Evolutionary conservation across 2,329 filamentous ascomycete genomes (phyloP), one percentile per base, ranked within the genome.

Genomic region (Geosmithia flava): DNA sequence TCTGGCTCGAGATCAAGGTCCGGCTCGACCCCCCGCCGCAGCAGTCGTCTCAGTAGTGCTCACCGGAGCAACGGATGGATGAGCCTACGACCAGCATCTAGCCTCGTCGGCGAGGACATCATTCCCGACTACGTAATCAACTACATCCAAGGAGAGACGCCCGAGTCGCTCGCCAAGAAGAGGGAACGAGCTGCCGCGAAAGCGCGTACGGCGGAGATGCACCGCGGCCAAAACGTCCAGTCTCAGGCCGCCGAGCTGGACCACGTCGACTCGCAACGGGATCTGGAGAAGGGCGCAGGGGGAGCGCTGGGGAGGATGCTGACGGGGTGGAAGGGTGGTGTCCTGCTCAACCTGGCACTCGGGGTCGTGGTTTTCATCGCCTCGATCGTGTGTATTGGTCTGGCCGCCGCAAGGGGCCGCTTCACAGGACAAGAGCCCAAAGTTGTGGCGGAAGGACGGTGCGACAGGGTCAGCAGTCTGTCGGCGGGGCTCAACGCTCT

Each of bases 111-210:
- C 49, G 63, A 62, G 48, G 68, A 70, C 48, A 64, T 76, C 30
- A 67, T 78, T 16, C 74, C 74, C 8, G 74, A 78, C 58, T 78
- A 78, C 53, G 69, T 78, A 41, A 64, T 74, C 52, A 71, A 75
- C 58, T 78, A 72, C 56, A 65, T 78, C 51, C 68, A 73, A 41
- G 74, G 74, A 44, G 74, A 77, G 59, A 77, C 74, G 2, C 73
- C 74, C 15, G 73, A 76, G 57, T 69, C 67, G 29, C 55, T 77
- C 19, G 73, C 73, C 6, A 61, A 62, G 49, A 68, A 70, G 53
- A 67, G 68, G 51, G 62, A 64, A 50, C 63, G 54, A 13, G 52
- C 47, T 37, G 52, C 47, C 37, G 48, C 47, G 15, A 49, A 58
- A 40, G 53, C 53, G 19, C 50, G 59, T 16, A 59, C 55, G 43